Conservation (phyloP, 2,329 filamentous ascomycete genomes). For the Emmonsiellopsis sp. region DNA sequence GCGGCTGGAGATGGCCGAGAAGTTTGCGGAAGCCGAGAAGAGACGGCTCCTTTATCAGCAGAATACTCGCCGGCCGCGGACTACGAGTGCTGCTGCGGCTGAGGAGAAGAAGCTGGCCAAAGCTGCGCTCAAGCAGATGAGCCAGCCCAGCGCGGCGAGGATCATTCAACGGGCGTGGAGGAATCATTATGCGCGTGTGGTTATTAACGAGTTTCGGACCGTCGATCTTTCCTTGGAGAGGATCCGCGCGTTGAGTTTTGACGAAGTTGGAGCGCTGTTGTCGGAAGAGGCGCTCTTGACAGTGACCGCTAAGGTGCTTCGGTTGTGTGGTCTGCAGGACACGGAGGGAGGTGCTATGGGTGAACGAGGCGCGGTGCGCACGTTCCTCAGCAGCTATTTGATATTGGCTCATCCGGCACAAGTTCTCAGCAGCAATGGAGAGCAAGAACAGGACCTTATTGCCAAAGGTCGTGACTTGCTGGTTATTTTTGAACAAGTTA, state of each 20-base stretch:
- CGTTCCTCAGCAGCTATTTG: conserved; percentile 55
- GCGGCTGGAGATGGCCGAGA: conserved; percentile 55
- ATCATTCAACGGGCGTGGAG: conserved; percentile 53
- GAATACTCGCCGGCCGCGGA: conserved; percentile 41
- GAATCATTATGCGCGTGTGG: conserved; percentile 38
- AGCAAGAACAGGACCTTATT: conserved; percentile 54
- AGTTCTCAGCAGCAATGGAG: conserved; percentile 52
- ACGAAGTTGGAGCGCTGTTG: conserved; percentile 50
- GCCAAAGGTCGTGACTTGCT: conserved; percentile 52
- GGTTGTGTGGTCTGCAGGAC: conserved; percentile 48
- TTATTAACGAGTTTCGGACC: conserved; percentile 42
- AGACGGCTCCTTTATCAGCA: conserved; percentile 43
- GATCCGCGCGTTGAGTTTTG: conserved; percentile 47
- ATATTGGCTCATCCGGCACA: conserved; percentile 53
- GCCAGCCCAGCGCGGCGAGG: conserved; percentile 45
- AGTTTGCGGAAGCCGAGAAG: conserved; percentile 54
- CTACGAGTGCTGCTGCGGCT: conserved; percentile 40
- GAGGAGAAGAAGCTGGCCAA: conserved; percentile 35
- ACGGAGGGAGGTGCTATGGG: conserved; percentile 38
- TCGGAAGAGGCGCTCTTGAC: conserved; percentile 45
- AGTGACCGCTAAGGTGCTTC: conserved; percentile 46
- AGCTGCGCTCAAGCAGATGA: conserved; percentile 30
- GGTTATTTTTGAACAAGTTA: conserved; percentile 45
- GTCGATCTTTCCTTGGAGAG: conserved; percentile 46
- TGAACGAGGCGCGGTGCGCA: conserved; percentile 46